phyloP scores from a whole-genome alignment of 2,329 filamentous ascomycete species.

The Beauveria varroae region DNA sequence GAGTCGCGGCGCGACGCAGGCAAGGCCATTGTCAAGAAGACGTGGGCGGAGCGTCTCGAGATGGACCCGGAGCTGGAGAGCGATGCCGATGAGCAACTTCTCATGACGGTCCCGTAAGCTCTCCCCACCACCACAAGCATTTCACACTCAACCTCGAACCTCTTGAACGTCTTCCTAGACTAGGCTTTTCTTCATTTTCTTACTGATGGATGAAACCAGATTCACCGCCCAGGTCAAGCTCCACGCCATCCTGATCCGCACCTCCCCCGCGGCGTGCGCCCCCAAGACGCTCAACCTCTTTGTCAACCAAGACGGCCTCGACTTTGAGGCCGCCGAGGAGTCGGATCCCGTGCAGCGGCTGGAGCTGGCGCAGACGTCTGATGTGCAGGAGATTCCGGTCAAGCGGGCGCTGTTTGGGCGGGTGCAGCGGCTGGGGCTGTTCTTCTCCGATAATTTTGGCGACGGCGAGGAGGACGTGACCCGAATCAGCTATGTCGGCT shows the following conservation, averaged over 20 bases:
- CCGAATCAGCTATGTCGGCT: constrained; percentile 74
- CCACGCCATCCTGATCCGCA: constrained; percentile 80
- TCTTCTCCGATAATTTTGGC: constrained; percentile 87
- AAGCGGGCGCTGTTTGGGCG: constrained; percentile 84
- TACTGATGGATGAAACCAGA: constrained; percentile 34
- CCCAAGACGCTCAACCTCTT: constrained; percentile 82
- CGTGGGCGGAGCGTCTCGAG: constrained; percentile 74
- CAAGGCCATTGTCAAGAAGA: constrained; percentile 74
- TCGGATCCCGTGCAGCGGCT: constrained; percentile 65
- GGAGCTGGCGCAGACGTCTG: constrained; percentile 67
- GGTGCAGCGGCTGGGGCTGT: constrained; percentile 74
- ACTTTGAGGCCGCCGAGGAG: constrained; percentile 71
- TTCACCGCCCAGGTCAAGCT: constrained; percentile 93
- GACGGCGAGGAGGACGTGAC: constrained; percentile 74
- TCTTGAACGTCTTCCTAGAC: neutral
- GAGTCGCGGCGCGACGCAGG: constrained; percentile 64
- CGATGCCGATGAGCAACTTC: constrained; percentile 85
- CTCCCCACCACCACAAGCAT: neutral
- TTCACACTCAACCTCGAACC: neutral
- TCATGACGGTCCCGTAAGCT: constrained; percentile 81
- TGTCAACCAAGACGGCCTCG: constrained; percentile 78
- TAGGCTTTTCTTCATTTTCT: neutral
- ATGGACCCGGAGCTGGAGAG: constrained; percentile 70
- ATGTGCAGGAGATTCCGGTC: constrained; percentile 81
- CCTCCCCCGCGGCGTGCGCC: constrained; percentile 60